A percentile compares a stretch with the other conserved stretches of the same genome.
These are phyloP conservation scores for Tulasnella sp. DNA, from an alignment of 768 basidiomycete species.

Conservation along the genomic window DNA sequence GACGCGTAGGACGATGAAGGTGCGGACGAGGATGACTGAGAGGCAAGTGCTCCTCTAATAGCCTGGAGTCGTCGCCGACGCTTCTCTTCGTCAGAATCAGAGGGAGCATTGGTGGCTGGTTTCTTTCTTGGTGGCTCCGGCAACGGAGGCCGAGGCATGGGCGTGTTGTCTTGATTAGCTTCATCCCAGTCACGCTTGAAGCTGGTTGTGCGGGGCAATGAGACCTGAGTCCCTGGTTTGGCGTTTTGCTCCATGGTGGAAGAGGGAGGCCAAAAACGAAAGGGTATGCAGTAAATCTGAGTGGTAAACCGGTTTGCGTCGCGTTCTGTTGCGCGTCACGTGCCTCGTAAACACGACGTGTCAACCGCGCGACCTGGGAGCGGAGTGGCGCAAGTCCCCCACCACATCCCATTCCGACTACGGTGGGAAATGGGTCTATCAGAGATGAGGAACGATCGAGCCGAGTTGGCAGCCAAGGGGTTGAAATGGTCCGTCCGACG, in stretches of 20 bases:
- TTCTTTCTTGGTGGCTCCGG: conserved; percentile 8
- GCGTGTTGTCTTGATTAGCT: neutral
- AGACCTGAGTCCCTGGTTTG: neutral
- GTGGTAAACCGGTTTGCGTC: neutral
- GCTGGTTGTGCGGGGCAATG: conserved; percentile 6
- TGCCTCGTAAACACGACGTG: neutral
- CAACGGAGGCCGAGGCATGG: neutral
- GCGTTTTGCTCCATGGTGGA: neutral
- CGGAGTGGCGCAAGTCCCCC: too few species aligned
- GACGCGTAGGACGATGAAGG: neutral
- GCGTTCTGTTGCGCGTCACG: neutral
- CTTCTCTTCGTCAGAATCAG: neutral
- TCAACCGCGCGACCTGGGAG: too few species aligned
- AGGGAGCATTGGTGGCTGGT: neutral
- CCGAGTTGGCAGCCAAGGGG: too few species aligned
- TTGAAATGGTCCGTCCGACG: too few species aligned
- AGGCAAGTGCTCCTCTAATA: conserved; percentile 8
- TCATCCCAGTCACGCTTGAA: conserved; percentile 25
- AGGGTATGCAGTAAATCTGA: too few species aligned
- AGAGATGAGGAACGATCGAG: too few species aligned
- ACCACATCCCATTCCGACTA: too few species aligned
- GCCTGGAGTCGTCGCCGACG: neutral
- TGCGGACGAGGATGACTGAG: neutral
- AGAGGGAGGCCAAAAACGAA: neutral
- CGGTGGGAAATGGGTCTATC: too few species aligned